A percentile compares a stretch with the other conserved stretches of the same genome.
phyloP scores from a whole-genome alignment of 1,284 basidiomycete genomes.

The Sporisorium iseilematis-ciliati region DNA sequence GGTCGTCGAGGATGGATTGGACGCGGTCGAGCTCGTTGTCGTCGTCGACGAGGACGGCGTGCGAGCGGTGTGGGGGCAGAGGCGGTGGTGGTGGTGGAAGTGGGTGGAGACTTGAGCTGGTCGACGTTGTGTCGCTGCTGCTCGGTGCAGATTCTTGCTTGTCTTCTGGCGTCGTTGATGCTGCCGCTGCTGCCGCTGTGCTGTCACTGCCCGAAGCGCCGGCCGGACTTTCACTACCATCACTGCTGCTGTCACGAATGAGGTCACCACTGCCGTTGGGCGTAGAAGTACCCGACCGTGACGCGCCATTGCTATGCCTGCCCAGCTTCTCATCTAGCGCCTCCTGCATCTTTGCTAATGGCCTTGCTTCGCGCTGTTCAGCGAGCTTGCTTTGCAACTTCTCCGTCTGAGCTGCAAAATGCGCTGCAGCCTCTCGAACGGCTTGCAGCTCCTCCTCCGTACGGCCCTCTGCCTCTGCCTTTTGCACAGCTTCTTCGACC shows the following conservation, averaged over 20 bases:
- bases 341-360: constrained; percentile 88
- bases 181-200: constrained; percentile 2
- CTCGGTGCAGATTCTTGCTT: neutral
- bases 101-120: constrained; percentile 6
- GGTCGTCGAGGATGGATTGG: constrained; percentile 79
- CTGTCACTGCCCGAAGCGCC: constrained; percentile 44
- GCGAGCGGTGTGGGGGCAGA: constrained; percentile 66
- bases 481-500: constrained; percentile 18
- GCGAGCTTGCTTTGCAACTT: constrained; percentile 73
- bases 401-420: constrained; percentile 38
- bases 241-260: constrained; percentile 6
- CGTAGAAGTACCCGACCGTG: constrained; percentile 27
- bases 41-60: constrained; percentile 85
- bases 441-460: constrained; percentile 30
- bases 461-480: constrained; percentile 22
- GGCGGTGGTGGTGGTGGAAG: constrained; percentile 30
- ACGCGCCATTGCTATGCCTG: constrained; percentile 64
- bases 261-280: constrained; percentile 17
- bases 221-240: constrained; percentile 10
- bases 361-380: constrained; percentile 85
- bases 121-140: neutral
- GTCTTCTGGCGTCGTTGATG: constrained; percentile 4
- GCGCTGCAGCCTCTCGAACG: constrained; percentile 27
- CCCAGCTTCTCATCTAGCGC: constrained; percentile 73
- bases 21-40: constrained; percentile 87